Base-by-base conservation (phyloP, 805 yeast genomes). In the Kodamaea kakaduensis region DNA sequence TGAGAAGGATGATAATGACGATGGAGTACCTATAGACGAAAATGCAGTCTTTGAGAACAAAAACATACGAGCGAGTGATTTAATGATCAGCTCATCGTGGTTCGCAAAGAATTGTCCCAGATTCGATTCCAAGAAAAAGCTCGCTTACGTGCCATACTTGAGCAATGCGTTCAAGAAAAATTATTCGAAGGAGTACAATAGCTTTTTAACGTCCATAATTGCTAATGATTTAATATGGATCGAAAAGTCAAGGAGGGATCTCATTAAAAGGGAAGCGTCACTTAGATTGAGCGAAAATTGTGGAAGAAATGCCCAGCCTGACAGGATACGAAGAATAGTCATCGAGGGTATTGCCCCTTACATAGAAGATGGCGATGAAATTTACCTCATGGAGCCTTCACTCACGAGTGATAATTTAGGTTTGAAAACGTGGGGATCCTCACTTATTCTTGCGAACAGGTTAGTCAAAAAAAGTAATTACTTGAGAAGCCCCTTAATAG, bases 371-470 rank as follows among this genome's bases (percentile, higher is more conserved):
- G 42, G 46, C 0, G 23, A 37, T 14, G 43, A 36, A 15, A 59
- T 74, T 3, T 42, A 43, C 16, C 57, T 90, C 18, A 69, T 70
- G 39, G 98, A 90, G 51, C 97, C 97, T 0, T 78, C 95, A 0
- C 62, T 90, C 41, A 85, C 96, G 0, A 75, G 78, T 24, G 98
- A 93, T 57, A 84, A 82, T 42, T 61, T 93, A 15, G 98, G 98
- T 0, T 68, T 87, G 54, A 87, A 90, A 43, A 90, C 98, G 0
- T 90, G 98, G 98, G 98, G 97, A 0, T 84, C 97, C 0, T 78
- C 97, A 0, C 60, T 84, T 17, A 70, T 86, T 5, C 60, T 93
- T 16, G 72, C 93, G 3, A 62, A 71, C 21, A 58, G 83, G 17
- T 53, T 86, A 3, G 54, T 70, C 5, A 27, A 36, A n/a, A 16